Evolutionary conservation across 331 rosid species (phyloP).

Genomic region (Ulmus americana): DNA sequence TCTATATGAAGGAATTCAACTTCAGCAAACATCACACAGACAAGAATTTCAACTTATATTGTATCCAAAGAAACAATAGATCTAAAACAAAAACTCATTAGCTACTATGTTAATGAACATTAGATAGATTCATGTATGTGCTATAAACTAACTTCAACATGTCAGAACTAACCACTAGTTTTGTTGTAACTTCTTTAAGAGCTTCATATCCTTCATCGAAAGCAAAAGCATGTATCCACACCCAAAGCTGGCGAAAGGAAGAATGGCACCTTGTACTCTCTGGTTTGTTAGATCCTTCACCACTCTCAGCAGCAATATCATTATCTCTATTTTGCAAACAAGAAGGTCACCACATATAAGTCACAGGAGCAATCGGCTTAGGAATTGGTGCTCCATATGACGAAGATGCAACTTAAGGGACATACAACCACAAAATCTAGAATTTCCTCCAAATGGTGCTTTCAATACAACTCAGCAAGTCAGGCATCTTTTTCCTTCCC

Average conservation of each 20-base stretch:
- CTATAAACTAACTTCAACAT: background rate
- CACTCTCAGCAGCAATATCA: constrained; percentile 14
- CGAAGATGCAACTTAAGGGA: constrained; percentile 49
- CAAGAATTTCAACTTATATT: background rate
- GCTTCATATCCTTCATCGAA: constrained; percentile 57
- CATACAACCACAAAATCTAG: background rate
- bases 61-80: background rate
- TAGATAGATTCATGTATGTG: background rate
- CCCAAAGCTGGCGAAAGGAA: constrained; percentile 66
- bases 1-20: too few relatives aligned
- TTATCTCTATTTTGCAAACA: constrained; percentile 23
- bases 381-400: constrained; percentile 45
- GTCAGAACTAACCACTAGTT: constrained; percentile 1
- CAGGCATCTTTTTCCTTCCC: constrained; percentile 9
- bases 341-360: constrained; percentile 66
- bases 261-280: constrained; percentile 23
- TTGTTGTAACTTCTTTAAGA: constrained; percentile 26
- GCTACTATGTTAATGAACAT: background rate
- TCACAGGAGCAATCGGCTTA: constrained; percentile 66
- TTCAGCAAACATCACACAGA: background rate
- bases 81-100: background rate
- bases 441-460: background rate
- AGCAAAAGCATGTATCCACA: constrained; percentile 84
- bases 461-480: constrained; percentile 21
- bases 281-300: constrained; percentile 23